Base-by-base conservation (phyloP, 2,329 filamentous ascomycete genomes). In the Macrophomina phaseolina region DNA sequence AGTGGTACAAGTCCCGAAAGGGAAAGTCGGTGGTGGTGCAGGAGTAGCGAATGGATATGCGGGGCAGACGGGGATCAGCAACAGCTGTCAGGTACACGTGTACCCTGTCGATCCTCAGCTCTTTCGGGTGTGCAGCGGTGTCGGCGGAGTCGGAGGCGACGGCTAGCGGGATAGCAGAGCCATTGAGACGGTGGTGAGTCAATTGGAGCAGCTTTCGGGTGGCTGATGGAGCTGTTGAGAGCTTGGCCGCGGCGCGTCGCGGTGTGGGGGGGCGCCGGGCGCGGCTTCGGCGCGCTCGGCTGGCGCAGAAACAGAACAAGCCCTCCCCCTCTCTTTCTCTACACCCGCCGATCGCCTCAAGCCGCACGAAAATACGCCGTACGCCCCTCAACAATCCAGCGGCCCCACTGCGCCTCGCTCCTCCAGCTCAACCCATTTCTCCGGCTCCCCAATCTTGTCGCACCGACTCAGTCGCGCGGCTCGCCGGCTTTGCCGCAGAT, bases 71-170 rank as follows among this genome's bases (percentile, higher is more conserved):
- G 38, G 56, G 45, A 18, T 23, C 23, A 23, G 40, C 11, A 30
- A 18, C 56, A 61, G 56, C 55, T 46, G 40, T 18, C 40, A 61
- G 56, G 55, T 16, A 61, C 40, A 34, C 56, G 56, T 61, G 56
- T 6, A 12, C 14, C 9, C 23, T 1, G 28, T 23, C 40, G 28
- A 23, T 32, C 46, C 7, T 40, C 12, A 34, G 56, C 40, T 61
- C 40, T 46, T 48, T 40, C 56, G 34, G 30, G 5, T 34, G 40
- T 23, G 5, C 56, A 46, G 40, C 9, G 9, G 14, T 4, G 9
- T 23, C 28, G 56, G 30, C 3, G 4, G 1, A 8, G 28, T 28
- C 40, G 40, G n/a, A 3, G 18, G 6, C 30, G 56, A 36, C 40
- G 46, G 56, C 40, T 40, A 2, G 45, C 56, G n/a, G 38, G 16